These are phyloP conservation scores for Ceratocystis lukuohia DNA, from an alignment of 2,329 filamentous ascomycete genomes.

Conservation along the genomic window DNA sequence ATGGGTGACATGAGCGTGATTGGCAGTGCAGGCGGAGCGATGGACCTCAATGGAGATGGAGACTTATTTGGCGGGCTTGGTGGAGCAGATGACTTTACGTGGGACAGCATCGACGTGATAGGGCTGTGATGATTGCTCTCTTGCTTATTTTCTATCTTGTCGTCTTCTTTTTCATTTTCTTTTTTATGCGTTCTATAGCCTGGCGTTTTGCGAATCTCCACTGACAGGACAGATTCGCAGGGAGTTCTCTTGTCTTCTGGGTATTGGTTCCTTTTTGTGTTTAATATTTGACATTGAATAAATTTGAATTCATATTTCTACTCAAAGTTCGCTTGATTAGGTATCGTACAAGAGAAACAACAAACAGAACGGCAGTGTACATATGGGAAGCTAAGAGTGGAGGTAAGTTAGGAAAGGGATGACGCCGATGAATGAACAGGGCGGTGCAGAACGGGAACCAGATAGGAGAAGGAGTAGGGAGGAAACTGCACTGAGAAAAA, in stretches of 20 bases:
- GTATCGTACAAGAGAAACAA: background rate
- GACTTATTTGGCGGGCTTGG: slow-evolving; percentile 18
- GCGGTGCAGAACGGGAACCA: too few relatives aligned
- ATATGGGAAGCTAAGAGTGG: background rate
- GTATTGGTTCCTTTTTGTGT: background rate
- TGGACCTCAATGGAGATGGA: slow-evolving; percentile 14
- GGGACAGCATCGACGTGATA: slow-evolving; percentile 18
- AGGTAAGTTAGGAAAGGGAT: background rate
- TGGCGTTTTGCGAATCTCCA: background rate
- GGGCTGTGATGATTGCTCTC: slow-evolving; percentile 3
- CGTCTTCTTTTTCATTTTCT: background rate
- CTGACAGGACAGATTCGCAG: background rate
- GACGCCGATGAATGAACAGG: background rate
- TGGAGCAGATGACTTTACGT: slow-evolving; percentile 17
- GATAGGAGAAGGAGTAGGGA: background rate
- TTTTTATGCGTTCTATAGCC: slow-evolving; percentile 2
- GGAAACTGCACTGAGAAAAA: too few relatives aligned
- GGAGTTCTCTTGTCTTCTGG: slow-evolving; percentile 1
- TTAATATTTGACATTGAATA: background rate
- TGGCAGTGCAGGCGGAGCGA: background rate
- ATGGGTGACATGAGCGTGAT: slow-evolving; percentile 15
- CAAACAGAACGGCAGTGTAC: background rate
- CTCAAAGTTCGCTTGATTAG: background rate
- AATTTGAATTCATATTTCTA: background rate
- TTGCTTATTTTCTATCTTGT: background rate